Conservation (phyloP, 768 basidiomycete species). For the Collybiopsis luxurians region DNA sequence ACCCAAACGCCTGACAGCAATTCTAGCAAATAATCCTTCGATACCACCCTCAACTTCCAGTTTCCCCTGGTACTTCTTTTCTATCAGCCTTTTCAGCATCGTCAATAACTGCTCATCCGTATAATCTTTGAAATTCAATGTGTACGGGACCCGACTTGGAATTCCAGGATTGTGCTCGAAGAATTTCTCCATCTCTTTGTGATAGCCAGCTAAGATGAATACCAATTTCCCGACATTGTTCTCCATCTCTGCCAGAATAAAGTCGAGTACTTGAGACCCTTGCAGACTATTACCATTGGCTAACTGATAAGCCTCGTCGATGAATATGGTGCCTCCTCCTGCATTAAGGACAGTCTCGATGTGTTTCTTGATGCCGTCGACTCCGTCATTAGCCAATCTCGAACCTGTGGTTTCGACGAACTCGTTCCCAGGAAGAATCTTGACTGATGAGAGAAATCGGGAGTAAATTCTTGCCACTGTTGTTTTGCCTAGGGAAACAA, state of each 20-base stretch:
- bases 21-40: constrained; percentile 35
- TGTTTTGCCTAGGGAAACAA: constrained; percentile 53
- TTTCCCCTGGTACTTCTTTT: constrained; percentile 33
- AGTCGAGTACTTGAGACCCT: constrained; percentile 64
- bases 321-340: constrained; percentile 65
- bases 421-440: constrained; percentile 47
- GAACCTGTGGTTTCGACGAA: constrained; percentile 69
- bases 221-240: constrained; percentile 62
- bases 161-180: constrained; percentile 76
- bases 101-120: constrained; percentile 31
- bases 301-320: constrained; percentile 74
- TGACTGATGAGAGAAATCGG: constrained; percentile 54
- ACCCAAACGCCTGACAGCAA: constrained; percentile 38
- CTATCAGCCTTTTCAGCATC: constrained; percentile 34
- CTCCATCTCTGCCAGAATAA: constrained; percentile 73
- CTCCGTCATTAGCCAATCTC: constrained; percentile 54
- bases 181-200: constrained; percentile 72
- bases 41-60: constrained; percentile 38
- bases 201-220: constrained; percentile 72
- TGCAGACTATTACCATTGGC: constrained; percentile 41
- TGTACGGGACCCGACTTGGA: constrained; percentile 63
- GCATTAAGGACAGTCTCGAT: constrained; percentile 38
- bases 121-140: constrained; percentile 60
- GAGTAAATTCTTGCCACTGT: constrained; percentile 66
- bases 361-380: constrained; percentile 47